Conservation (phyloP, 352 stramenopile species). For the Phytophthora sojae region DNA sequence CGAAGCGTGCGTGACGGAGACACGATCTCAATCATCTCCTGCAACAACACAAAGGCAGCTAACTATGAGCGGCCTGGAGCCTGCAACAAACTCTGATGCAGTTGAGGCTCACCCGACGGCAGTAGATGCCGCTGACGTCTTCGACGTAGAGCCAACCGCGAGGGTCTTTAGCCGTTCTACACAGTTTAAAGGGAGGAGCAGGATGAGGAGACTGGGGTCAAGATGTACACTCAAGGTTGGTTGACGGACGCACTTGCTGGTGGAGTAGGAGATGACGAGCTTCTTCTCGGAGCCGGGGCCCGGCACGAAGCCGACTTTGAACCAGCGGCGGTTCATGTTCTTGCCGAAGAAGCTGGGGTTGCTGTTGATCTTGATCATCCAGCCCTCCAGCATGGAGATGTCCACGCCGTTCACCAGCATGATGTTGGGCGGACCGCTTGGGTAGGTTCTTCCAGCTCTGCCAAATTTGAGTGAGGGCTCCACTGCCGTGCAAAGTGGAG, state of each 20-base stretch:
- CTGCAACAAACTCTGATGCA: neutral
- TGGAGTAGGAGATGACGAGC: slow-evolving; percentile 85
- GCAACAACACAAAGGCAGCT: neutral
- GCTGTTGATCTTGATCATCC: slow-evolving; percentile 80
- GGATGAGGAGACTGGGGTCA: neutral
- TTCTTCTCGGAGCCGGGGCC: slow-evolving; percentile 55
- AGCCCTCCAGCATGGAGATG: slow-evolving; percentile 85
- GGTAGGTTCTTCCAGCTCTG: neutral
- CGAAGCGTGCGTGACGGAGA: slow-evolving; percentile 74
- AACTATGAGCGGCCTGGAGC: neutral
- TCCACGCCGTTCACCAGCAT: slow-evolving; percentile 80
- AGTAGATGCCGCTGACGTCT: slow-evolving; percentile 79
- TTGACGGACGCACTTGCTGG: slow-evolving; percentile 65
- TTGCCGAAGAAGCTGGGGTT: slow-evolving; percentile 49
- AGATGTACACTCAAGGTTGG: neutral
- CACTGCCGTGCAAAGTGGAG: neutral
- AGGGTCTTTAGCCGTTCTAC: slow-evolving; percentile 76
- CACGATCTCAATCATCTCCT: slow-evolving; percentile 89
- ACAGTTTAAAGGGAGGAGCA: neutral
- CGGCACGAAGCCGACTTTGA: slow-evolving; percentile 70
- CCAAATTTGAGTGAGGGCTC: neutral
- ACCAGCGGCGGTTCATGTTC: slow-evolving; percentile 79
- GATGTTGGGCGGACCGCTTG: neutral
- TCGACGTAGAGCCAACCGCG: slow-evolving; percentile 84
- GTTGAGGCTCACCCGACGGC: slow-evolving; percentile 53